Evolutionary conservation across 2,329 filamentous ascomycete species (phyloP).

Genomic region (Pezicula carpinea): DNA sequence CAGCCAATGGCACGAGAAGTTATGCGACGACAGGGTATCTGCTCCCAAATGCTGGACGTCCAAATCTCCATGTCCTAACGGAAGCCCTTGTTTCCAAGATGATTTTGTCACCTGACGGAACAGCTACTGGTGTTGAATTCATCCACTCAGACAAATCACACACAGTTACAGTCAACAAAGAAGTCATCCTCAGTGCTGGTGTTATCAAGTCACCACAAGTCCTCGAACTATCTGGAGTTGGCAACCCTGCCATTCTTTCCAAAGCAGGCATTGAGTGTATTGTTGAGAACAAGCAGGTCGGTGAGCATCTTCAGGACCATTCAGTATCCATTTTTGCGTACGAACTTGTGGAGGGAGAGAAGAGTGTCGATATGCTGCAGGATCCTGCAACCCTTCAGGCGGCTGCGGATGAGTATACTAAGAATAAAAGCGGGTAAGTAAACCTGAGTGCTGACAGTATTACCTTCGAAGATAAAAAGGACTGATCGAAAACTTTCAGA

Average conservation of each 20-base stretch:
- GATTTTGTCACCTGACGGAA: slow-evolving; percentile 34
- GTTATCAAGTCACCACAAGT: slow-evolving; percentile 24
- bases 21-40: slow-evolving; percentile 19
- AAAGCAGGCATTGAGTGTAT: slow-evolving; percentile 12
- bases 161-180: slow-evolving; percentile 17
- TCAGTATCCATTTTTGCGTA: slow-evolving; percentile 5
- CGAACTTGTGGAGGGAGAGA: slow-evolving; percentile 8
- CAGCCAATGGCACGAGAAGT: slow-evolving; percentile 11
- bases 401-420: slow-evolving; percentile 27
- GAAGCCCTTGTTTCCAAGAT: slow-evolving; percentile 80
- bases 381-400: slow-evolving; percentile 22
- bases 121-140: slow-evolving; percentile 15
- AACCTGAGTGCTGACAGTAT: no score
- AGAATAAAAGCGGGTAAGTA: background rate
- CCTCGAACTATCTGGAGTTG: slow-evolving; percentile 30
- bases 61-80: slow-evolving; percentile 76
- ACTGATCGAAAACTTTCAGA: background rate
- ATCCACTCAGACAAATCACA: slow-evolving; percentile 4
- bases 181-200: slow-evolving; percentile 24
- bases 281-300: slow-evolving; percentile 12
- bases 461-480: no score
- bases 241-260: slow-evolving; percentile 13
- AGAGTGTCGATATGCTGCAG: slow-evolving; percentile 4
- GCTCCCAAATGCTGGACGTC: slow-evolving; percentile 9
- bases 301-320: slow-evolving; percentile 20